Evolutionary conservation across 2,329 filamentous ascomycete species (phyloP).

Genomic region (Metarhizium humberi): DNA sequence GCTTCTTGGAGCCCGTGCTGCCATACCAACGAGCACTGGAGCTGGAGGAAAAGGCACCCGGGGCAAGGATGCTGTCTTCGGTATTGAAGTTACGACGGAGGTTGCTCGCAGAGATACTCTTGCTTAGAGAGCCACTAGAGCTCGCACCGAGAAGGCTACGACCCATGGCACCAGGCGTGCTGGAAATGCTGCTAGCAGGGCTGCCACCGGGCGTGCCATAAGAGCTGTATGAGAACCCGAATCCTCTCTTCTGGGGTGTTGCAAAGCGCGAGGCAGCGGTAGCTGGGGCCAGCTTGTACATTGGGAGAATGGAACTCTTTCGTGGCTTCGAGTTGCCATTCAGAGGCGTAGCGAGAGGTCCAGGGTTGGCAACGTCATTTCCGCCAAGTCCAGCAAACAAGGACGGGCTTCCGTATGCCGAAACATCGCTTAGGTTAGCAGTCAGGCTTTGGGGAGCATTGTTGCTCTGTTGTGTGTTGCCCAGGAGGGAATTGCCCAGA

Average conservation of each 20-base stretch:
- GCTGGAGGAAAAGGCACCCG: slow-evolving; percentile 72
- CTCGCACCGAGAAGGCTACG: slow-evolving; percentile 59
- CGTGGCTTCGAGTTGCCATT: slow-evolving; percentile 66
- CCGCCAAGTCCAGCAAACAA: slow-evolving; percentile 67
- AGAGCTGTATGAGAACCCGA: slow-evolving; percentile 86
- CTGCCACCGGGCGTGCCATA: slow-evolving; percentile 74
- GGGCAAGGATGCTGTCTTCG: slow-evolving; percentile 78
- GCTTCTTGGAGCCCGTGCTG: slow-evolving; percentile 70
- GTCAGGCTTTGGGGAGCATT: slow-evolving; percentile 58
- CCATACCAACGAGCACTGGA: slow-evolving; percentile 54
- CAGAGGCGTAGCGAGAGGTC: slow-evolving; percentile 85
- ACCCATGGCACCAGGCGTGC: slow-evolving; percentile 58
- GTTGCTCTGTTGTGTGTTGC: slow-evolving; percentile 37
- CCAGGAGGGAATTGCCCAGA: slow-evolving; percentile 48
- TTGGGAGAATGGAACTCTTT: slow-evolving; percentile 70
- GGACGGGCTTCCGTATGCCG: slow-evolving; percentile 81
- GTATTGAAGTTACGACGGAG: slow-evolving; percentile 72
- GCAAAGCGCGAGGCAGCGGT: slow-evolving; percentile 64
- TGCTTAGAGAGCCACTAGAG: slow-evolving; percentile 63
- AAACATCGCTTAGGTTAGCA: slow-evolving; percentile 72
- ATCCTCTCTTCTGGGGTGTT: slow-evolving; percentile 79
- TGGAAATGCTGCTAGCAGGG: slow-evolving; percentile 51
- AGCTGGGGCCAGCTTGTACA: slow-evolving; percentile 78
- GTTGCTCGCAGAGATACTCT: slow-evolving; percentile 83
- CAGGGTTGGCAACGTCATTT: slow-evolving; percentile 60